Percentiles rank a stretch among this genome's conserved stretches.
phyloP scores from a whole-genome alignment of 768 basidiomycete species.

The Xanthoconium purpureum region DNA sequence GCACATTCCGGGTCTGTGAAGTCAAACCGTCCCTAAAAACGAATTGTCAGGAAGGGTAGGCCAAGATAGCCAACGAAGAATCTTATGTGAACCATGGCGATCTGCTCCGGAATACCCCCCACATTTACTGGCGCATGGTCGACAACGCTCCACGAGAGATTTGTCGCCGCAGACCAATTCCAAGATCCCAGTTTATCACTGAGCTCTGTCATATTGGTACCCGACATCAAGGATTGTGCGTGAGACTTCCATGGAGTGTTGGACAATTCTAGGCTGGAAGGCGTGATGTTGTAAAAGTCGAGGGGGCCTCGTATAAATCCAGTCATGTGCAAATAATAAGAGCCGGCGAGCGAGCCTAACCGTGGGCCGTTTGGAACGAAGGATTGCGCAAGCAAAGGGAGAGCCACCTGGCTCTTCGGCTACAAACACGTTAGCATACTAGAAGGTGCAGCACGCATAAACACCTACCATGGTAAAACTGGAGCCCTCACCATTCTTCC shows the following conservation, averaged over 20 bases:
- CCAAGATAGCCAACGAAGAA: conserved; percentile 4
- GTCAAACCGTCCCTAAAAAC: conserved; percentile 64
- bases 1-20: conserved; percentile 49
- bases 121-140: conserved; percentile 49
- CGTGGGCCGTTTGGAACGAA: conserved; percentile 44
- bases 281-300: conserved; percentile 63
- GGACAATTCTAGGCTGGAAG: conserved; percentile 37
- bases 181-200: conserved; percentile 50
- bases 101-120: conserved; percentile 39
- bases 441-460: background rate
- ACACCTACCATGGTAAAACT: conserved; percentile 62
- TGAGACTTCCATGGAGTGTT: conserved; percentile 46
- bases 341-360: conserved; percentile 44
- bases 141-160: conserved; percentile 61
- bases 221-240: conserved; percentile 49
- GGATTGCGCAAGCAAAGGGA: conserved; percentile 46
- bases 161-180: conserved; percentile 68
- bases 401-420: conserved; percentile 45
- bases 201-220: conserved; percentile 50
- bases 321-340: conserved; percentile 75
- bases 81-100: conserved; percentile 67
- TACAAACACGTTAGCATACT: conserved; percentile 24
- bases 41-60: background rate
- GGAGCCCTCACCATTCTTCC: conserved; percentile 64
- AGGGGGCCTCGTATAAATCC: conserved; percentile 71